Base-by-base conservation (phyloP, 768 basidiomycete species). In the Russula ochroleuca region DNA sequence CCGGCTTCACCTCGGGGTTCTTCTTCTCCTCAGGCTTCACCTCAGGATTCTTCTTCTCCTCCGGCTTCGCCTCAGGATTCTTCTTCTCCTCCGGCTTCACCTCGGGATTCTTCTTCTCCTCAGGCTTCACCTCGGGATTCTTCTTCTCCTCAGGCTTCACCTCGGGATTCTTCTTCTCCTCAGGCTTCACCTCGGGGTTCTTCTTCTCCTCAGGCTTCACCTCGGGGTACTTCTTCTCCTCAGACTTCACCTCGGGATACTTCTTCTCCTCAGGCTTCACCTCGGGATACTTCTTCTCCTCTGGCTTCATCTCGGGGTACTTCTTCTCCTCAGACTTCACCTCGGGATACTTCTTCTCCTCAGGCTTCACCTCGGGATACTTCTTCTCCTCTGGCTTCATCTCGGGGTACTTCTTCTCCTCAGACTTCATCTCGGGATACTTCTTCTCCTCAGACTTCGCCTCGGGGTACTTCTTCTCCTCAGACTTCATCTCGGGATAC, bases 381-480 rank as follows among this genome's bases (percentile, higher is more conserved):
- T 47, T 47, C 45, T 47, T 47, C 45, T 47, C 45, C 45, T 45
- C n/a, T 21, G 43, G 5, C 28, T 28, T 28, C 28, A 28, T 28
- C 45, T 47, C 21, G 3, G 45, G 9, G 4, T 47, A 23, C 17
- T 41, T 41, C 45, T 47, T 47, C 45, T 47, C 45, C 21, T 47
- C 45, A 23, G n/a, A 6, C 45, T 47, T 38, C 31, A 6, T 33
- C 43, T 57, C 31, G 17, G 41, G 56, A 9, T 47, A 21, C 31
- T 57, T 57, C 45, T 57, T 47, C 43, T 48, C 33, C 33, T 58
- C 45, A 45, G 48, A 8, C 57, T 49, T 59, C 35, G 37, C 48
- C 47, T 49, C 35, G 9, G 43, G 56, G 19, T 45, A 33, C 43
- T 57, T 47, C 41, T 57, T n/a, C 56, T 57, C 43, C 45, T 41